Evolutionary conservation across 176 grass and related monocot species (phyloP).

Genomic region (Oropetium thomaeum): DNA sequence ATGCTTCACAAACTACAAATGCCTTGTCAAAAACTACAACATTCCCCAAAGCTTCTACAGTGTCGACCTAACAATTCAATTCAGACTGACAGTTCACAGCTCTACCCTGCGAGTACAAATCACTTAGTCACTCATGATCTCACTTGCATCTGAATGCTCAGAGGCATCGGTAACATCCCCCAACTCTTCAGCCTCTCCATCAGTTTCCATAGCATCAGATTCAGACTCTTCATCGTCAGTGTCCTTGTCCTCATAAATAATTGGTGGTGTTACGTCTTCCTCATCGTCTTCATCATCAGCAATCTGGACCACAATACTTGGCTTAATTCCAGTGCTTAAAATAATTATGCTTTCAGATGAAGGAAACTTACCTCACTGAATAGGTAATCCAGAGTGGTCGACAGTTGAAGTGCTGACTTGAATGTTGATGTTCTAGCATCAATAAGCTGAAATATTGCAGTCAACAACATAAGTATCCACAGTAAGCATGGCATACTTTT

Average conservation of each 20-base stretch:
- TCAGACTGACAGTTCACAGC: not conserved
- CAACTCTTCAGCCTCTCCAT: slow-evolving; percentile 40
- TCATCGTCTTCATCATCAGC: slow-evolving; percentile 66
- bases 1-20: not conserved
- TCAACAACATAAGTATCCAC: slow-evolving; percentile 1
- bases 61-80: not conserved
- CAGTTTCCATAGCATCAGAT: slow-evolving; percentile 71
- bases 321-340: slow-evolving; percentile 17
- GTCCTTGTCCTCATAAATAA: slow-evolving; percentile 82
- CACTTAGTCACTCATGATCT: slow-evolving; percentile 61
- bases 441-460: slow-evolving; percentile 60
- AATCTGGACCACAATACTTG: slow-evolving; percentile 44
- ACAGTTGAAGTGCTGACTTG: slow-evolving; percentile 65
- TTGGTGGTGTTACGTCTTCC: slow-evolving; percentile 26
- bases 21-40: not conserved
- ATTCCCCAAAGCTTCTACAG: not conserved
- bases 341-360: not conserved
- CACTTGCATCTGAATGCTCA: slow-evolving; percentile 68
- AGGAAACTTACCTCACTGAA: slow-evolving; percentile 55
- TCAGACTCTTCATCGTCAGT: slow-evolving; percentile 76
- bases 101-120: not conserved
- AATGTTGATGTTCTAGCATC: slow-evolving; percentile 85
- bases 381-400: slow-evolving; percentile 70
- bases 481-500: slow-evolving; percentile 1
- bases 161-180: slow-evolving; percentile 61